Conservation (phyloP, 768 basidiomycete species). For the Trichaptum fuscoviolaceum region DNA sequence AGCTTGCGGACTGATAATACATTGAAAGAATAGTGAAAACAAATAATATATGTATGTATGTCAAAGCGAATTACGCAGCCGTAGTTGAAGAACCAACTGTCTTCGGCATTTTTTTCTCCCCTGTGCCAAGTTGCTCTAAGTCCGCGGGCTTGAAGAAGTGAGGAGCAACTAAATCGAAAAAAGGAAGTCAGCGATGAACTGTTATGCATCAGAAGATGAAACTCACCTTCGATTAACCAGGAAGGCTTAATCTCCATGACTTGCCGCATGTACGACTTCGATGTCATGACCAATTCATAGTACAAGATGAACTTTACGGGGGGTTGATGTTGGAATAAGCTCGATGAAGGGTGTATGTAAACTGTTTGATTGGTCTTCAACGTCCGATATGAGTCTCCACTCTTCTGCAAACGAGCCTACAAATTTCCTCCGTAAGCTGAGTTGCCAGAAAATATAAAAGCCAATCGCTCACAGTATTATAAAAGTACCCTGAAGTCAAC, state of each 20-base stretch:
- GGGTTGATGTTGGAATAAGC: slow-evolving; percentile 92
- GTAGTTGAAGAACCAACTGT: slow-evolving; percentile 31
- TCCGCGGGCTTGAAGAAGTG: slow-evolving; percentile 93
- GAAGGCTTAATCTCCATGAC: slow-evolving; percentile 81
- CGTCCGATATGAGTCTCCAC: slow-evolving; percentile 95
- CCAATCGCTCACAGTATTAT: slow-evolving; percentile 66
- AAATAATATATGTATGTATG: neutral
- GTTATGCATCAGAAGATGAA: slow-evolving; percentile 1
- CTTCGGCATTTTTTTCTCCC: slow-evolving; percentile 96
- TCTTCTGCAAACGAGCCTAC: slow-evolving; percentile 88
- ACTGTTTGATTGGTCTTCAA: slow-evolving; percentile 95
- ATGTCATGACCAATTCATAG: slow-evolving; percentile 96
- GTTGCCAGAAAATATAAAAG: neutral
- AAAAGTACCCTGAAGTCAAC: slow-evolving; percentile 92
- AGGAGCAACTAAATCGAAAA: slow-evolving; percentile 64
- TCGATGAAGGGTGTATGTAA: slow-evolving; percentile 93
- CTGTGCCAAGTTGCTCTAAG: slow-evolving; percentile 69
- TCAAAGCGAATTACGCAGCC: neutral
- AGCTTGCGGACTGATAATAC: neutral
- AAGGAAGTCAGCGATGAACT: slow-evolving; percentile 11
- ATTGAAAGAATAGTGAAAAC: neutral
- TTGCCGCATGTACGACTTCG: slow-evolving; percentile 91
- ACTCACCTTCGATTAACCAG: slow-evolving; percentile 87
- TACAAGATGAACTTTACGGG: slow-evolving; percentile 88
- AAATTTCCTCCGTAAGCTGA: neutral